A percentile compares a stretch with the other conserved stretches of the same genome.
Evolutionary conservation across 1,284 basidiomycete genomes (phyloP).

Genomic region (Puccinia horiana): DNA sequence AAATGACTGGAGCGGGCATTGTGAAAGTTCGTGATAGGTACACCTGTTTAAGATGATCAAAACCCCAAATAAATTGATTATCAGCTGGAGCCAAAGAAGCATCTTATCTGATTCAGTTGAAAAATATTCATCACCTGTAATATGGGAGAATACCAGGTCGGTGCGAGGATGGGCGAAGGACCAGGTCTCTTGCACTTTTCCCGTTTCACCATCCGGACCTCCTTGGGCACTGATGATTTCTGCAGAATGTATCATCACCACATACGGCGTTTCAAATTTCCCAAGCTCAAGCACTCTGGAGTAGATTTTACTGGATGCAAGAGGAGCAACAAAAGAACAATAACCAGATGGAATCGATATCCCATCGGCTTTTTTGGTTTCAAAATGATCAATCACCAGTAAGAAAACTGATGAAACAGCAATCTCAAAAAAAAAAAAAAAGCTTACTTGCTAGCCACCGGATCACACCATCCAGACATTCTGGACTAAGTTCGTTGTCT

Average conservation of each 20-base stretch:
- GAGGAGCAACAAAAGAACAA: slow-evolving; percentile 86
- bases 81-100: background rate
- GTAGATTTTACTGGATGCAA: slow-evolving; percentile 88
- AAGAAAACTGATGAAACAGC: too few species aligned
- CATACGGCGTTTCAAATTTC: slow-evolving; percentile 82
- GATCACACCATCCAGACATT: slow-evolving; percentile 94
- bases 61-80: background rate
- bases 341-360: slow-evolving; percentile 97
- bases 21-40: slow-evolving; percentile 60
- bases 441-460: slow-evolving; percentile 79
- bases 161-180: slow-evolving; percentile 89
- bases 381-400: too few species aligned
- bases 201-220: slow-evolving; percentile 65
- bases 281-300: slow-evolving; percentile 67
- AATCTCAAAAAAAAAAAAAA: background rate
- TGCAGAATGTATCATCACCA: slow-evolving; percentile 93
- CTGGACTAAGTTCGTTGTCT: slow-evolving; percentile 96
- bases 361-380: slow-evolving; percentile 71
- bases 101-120: slow-evolving; percentile 20
- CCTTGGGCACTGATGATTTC: slow-evolving; percentile 76
- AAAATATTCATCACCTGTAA: too few species aligned
- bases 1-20: slow-evolving; percentile 62
- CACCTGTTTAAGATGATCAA: slow-evolving; percentile 59
- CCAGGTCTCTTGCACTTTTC: slow-evolving; percentile 92
- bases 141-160: slow-evolving; percentile 70